Conservation (phyloP, 2,329 filamentous ascomycete species). For the Fusarium equiseti region DNA sequence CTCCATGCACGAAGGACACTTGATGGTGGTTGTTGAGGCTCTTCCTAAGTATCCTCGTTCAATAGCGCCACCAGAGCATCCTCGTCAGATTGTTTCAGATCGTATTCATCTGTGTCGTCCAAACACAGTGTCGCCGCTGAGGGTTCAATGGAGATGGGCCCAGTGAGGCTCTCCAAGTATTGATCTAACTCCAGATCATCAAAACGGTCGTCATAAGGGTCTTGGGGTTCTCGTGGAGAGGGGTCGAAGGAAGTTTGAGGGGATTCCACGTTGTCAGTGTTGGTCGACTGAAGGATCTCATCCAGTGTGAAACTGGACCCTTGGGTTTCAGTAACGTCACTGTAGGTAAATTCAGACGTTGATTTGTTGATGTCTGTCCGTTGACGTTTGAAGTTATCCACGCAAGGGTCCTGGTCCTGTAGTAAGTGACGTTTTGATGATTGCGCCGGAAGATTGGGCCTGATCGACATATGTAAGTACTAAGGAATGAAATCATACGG, state of each 20-base stretch:
- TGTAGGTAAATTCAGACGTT: neutral
- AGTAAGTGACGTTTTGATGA: slow-evolving; percentile 36
- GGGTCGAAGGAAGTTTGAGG: slow-evolving; percentile 3
- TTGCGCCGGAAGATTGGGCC: slow-evolving; percentile 11
- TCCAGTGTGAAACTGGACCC: slow-evolving; percentile 13
- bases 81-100: slow-evolving; percentile 28
- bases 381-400: slow-evolving; percentile 33
- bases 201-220: slow-evolving; percentile 23
- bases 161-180: slow-evolving; percentile 21
- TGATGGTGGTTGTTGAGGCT: slow-evolving; percentile 42
- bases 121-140: neutral
- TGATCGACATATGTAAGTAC: slow-evolving; percentile 35
- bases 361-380: slow-evolving; percentile 22
- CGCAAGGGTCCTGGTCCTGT: slow-evolving; percentile 9
- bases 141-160: neutral
- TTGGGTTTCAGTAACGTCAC: slow-evolving; percentile 19
- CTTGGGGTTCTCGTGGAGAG: slow-evolving; percentile 1
- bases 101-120: slow-evolving; percentile 5
- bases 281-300: slow-evolving; percentile 21
- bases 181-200: slow-evolving; percentile 37
- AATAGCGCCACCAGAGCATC: slow-evolving; percentile 33
- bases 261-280: slow-evolving; percentile 8
- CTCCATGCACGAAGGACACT: slow-evolving; percentile 52
- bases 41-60: slow-evolving; percentile 9
- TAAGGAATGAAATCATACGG: slow-evolving; percentile 35